Evolutionary conservation across 208 protist species (phyloP).

Genomic region (Herpetomonas muscarum): DNA sequence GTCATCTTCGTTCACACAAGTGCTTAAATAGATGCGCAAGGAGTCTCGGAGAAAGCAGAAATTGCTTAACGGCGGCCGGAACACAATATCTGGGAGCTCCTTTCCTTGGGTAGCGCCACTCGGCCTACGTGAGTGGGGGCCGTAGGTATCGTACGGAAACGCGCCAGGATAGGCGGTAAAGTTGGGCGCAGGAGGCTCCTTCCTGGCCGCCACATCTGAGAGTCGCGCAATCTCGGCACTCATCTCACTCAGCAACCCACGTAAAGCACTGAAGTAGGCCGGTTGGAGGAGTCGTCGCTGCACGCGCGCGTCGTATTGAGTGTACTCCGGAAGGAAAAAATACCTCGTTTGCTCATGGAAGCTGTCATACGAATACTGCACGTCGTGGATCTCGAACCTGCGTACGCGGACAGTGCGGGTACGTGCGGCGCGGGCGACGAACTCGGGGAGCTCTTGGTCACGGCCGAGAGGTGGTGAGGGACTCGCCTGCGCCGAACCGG

Average conservation of each 20-base stretch:
- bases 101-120: neutral
- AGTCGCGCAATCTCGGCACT: constrained; percentile 50
- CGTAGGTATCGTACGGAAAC: constrained; percentile 8
- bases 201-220: constrained; percentile 23
- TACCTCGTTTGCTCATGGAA: constrained; percentile 44
- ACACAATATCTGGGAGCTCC: constrained; percentile 42
- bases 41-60: constrained; percentile 59
- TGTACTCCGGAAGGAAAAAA: constrained; percentile 66
- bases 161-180: constrained; percentile 3
- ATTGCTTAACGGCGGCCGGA: constrained; percentile 55
- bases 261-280: constrained; percentile 49
- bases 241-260: constrained; percentile 49
- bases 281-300: constrained; percentile 47
- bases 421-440: neutral
- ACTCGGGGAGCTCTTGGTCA: neutral
- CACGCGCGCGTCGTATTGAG: constrained; percentile 52
- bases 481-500: no score
- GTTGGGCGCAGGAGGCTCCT: neutral
- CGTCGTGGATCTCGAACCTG: constrained; percentile 70
- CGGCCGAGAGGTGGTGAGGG: neutral
- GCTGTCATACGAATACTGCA: constrained; percentile 48
- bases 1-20: constrained; percentile 66
- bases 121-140: neutral
- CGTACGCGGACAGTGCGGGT: constrained; percentile 52
- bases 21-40: constrained; percentile 57